phyloP scores from a whole-genome alignment of 2,329 filamentous ascomycete genomes.

The Pleoardoris graminearum region DNA sequence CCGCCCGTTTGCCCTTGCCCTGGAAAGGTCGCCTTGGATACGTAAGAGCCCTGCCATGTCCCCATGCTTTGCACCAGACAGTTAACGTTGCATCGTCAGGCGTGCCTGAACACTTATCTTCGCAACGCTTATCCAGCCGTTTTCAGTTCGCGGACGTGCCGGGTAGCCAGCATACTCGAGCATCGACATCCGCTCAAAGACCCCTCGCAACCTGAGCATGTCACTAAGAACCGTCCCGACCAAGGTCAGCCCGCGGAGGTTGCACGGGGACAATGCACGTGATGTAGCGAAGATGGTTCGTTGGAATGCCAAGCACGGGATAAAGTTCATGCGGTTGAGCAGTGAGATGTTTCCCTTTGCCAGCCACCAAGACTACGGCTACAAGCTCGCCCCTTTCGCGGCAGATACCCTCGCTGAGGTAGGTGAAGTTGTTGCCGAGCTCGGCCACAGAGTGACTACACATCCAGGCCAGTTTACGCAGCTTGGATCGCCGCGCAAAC shows the following conservation, averaged over 20 bases:
- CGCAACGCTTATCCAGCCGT: slow-evolving; percentile 79
- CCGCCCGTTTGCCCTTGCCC: slow-evolving; percentile 78
- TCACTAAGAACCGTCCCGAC: slow-evolving; percentile 85
- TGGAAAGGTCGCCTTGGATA: slow-evolving; percentile 91
- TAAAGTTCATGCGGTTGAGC: slow-evolving; percentile 88
- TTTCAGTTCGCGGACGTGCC: slow-evolving; percentile 88
- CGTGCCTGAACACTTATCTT: slow-evolving; percentile 90
- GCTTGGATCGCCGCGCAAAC: slow-evolving; percentile 76
- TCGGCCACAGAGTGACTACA: slow-evolving; percentile 83
- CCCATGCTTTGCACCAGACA: slow-evolving; percentile 13
- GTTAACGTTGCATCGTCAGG: slow-evolving; percentile 53
- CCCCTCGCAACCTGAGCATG: slow-evolving; percentile 73
- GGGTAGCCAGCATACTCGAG: slow-evolving; percentile 86
- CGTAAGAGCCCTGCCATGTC: slow-evolving; percentile 56
- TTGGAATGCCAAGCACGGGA: slow-evolving; percentile 91
- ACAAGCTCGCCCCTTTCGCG: slow-evolving; percentile 81
- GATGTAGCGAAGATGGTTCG: slow-evolving; percentile 84
- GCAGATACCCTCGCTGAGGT: slow-evolving; percentile 74
- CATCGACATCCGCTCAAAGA: slow-evolving; percentile 81
- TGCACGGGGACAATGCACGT: slow-evolving; percentile 73
- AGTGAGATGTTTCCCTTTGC: slow-evolving; percentile 98
- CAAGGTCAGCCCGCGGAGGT: slow-evolving; percentile 68
- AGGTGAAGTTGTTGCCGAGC: slow-evolving; percentile 73
- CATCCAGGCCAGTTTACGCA: slow-evolving; percentile 93
- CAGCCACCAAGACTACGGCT: slow-evolving; percentile 83